Conservation (phyloP, 2,329 filamentous ascomycete genomes). For the Sporothrix curviconia region DNA sequence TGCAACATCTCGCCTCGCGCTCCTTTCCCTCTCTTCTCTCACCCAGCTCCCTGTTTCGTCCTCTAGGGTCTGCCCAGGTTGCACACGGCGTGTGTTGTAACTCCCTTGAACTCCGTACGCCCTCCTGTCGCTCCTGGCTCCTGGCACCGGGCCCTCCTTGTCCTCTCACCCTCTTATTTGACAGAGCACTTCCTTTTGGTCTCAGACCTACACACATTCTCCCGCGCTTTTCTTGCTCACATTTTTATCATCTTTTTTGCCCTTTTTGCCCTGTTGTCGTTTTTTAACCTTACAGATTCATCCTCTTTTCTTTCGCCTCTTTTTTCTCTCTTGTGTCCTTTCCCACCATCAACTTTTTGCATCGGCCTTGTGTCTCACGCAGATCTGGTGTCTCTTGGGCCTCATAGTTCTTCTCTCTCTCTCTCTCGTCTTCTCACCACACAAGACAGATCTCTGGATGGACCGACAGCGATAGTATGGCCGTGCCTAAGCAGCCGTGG, state of each 20-base stretch:
- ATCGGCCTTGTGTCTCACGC: too few relatives aligned
- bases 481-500: too few relatives aligned
- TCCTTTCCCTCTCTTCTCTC: not conserved
- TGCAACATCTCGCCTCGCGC: not conserved
- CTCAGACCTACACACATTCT: not conserved
- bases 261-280: too few relatives aligned
- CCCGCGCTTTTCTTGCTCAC: too few relatives aligned
- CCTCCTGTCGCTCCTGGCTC: slow-evolving; percentile 3
- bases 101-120: not conserved
- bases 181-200: not conserved
- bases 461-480: slow-evolving; percentile 1
- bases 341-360: too few relatives aligned
- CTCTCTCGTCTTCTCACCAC: not conserved
- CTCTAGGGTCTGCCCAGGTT: not conserved
- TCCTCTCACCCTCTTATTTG: not conserved
- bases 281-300: too few relatives aligned
- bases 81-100: not conserved
- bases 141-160: slow-evolving; percentile 2
- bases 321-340: too few relatives aligned
- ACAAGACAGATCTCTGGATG: not conserved
- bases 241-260: too few relatives aligned
- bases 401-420: not conserved
- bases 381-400: too few relatives aligned
- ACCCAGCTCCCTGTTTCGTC: not conserved
- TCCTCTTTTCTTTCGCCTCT: not conserved